Conservation (phyloP, 1,139 yeast genomes). For the Komagataea norvegica region DNA sequence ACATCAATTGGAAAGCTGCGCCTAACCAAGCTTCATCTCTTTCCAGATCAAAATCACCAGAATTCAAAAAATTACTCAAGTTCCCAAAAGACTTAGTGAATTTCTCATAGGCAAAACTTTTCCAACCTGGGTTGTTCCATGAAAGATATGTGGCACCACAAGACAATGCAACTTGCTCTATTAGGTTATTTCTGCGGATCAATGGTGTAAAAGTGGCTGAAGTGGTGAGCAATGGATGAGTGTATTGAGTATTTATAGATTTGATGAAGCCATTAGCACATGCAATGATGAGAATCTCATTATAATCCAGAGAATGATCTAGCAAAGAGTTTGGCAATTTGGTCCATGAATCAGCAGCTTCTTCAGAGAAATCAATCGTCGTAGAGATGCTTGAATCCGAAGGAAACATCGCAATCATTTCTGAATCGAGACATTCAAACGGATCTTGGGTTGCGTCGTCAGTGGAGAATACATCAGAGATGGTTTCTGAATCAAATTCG, state of each 20-base stretch:
- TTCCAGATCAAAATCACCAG: constrained; percentile 1
- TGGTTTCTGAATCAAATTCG: too few relatives aligned
- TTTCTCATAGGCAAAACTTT: constrained; percentile 10
- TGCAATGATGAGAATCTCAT: constrained; percentile 29
- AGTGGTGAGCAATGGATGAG: constrained; percentile 39
- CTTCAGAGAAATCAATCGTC: too few relatives aligned
- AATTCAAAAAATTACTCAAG: constrained; percentile 7
- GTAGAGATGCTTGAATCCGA: neutral
- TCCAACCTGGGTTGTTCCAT: constrained; percentile 24
- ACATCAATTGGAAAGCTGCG: constrained; percentile 35
- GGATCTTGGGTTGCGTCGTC: neutral
- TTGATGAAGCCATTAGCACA: constrained; percentile 36
- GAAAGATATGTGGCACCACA: constrained; percentile 37
- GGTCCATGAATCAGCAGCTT: neutral
- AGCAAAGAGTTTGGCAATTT: neutral
- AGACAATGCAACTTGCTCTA: constrained; percentile 34
- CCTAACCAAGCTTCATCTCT: constrained; percentile 28
- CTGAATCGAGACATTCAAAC: constrained; percentile 1
- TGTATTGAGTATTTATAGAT: constrained; percentile 38
- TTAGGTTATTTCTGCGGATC: constrained; percentile 27
- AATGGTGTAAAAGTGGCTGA: constrained; percentile 34
- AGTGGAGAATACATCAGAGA: neutral
- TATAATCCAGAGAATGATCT: constrained; percentile 5
- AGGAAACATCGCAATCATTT: neutral
- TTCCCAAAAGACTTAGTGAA: constrained; percentile 9